These are phyloP conservation scores for Malassezia globosa DNA, from an alignment of 1,284 basidiomycete genomes.

Conservation along the genomic window DNA sequence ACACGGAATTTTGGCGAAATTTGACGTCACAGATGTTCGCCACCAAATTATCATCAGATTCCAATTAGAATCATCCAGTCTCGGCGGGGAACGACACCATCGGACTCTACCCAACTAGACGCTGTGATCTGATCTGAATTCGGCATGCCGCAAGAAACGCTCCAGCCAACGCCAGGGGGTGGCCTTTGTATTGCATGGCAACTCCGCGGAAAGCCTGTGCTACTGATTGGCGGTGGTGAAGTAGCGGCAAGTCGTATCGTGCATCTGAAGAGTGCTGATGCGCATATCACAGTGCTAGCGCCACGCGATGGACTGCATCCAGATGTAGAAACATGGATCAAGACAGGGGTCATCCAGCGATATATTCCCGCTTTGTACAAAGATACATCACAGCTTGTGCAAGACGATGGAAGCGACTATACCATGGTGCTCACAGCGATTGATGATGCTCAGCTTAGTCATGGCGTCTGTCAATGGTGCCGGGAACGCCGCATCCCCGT, in stretches of 20 bases:
- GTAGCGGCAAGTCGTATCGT: constrained; percentile 59
- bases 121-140: neutral
- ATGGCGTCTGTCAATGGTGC: constrained; percentile 61
- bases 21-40: no score
- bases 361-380: constrained; percentile 46
- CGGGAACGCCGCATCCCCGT: constrained; percentile 65
- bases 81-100: neutral
- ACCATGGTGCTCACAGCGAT: constrained; percentile 92
- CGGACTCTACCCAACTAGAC: neutral
- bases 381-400: constrained; percentile 28
- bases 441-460: constrained; percentile 66
- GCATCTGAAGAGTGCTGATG: constrained; percentile 42
- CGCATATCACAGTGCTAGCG: constrained; percentile 39
- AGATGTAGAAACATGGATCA: constrained; percentile 38
- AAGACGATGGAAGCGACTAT: constrained; percentile 47
- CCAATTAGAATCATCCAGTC: no score
- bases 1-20: no score
- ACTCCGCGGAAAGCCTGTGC: constrained; percentile 65
- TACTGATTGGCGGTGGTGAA: constrained; percentile 79
- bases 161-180: constrained; percentile 50
- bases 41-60: no score
- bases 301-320: constrained; percentile 33
- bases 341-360: constrained; percentile 25
- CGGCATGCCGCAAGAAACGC: neutral
- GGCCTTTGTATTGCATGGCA: constrained; percentile 78